Conservation (phyloP, 495 filamentous ascomycete genomes). For the Xylaria telfairii region DNA sequence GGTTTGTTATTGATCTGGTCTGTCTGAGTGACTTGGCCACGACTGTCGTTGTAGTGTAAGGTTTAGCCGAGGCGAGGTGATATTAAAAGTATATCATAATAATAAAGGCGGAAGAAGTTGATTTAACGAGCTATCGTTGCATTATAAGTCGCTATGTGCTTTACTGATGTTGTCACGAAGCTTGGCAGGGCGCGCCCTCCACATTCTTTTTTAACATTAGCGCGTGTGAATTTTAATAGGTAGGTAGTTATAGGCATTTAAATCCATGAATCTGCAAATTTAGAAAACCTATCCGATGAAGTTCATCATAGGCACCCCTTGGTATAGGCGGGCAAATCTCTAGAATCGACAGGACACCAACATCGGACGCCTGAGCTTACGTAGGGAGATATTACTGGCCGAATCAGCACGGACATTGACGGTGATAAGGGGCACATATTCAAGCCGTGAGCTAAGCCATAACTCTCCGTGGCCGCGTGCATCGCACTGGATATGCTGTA, state of each 20-base stretch:
- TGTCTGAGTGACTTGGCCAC: background rate
- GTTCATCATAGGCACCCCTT: background rate
- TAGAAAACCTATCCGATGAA: background rate
- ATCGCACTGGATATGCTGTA: background rate
- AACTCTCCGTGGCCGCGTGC: background rate
- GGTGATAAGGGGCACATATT: background rate
- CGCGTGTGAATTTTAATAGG: background rate
- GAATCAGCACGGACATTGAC: background rate
- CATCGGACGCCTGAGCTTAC: background rate
- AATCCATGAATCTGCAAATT: background rate
- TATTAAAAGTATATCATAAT: background rate
- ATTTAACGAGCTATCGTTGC: background rate
- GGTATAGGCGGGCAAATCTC: background rate
- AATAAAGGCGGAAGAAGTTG: background rate
- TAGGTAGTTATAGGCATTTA: background rate
- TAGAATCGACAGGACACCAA: background rate
- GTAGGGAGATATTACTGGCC: background rate
- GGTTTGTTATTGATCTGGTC: background rate
- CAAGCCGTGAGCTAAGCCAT: background rate
- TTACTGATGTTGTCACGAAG: background rate
- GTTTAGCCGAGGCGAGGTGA: background rate
- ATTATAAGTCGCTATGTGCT: background rate
- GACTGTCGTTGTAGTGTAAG: background rate
- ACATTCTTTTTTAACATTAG: background rate
- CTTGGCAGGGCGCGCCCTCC: constrained; percentile 3